These are phyloP conservation scores for Dicorynia guianensis DNA, from an alignment of 306 rosid species.

Conservation along the genomic window DNA sequence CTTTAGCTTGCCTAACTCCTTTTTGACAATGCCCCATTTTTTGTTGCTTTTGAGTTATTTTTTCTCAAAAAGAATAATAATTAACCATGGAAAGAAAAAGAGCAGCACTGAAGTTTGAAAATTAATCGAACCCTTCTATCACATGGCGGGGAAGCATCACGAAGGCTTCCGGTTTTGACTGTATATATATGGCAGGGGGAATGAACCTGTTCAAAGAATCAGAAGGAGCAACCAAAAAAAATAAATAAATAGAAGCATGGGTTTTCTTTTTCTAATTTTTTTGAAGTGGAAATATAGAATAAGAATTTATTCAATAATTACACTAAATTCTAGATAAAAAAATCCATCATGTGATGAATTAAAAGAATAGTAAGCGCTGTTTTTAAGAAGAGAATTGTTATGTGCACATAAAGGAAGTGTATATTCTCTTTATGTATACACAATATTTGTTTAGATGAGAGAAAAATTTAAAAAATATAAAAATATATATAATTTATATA, in stretches of 20 bases:
- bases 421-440: no score
- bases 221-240: neutral
- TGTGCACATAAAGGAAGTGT: no score
- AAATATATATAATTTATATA: no score
- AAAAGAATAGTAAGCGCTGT: neutral
- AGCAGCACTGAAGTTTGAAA: slow-evolving; percentile 21
- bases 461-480: no score
- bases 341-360: slow-evolving; percentile 16
- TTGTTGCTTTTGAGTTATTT: neutral
- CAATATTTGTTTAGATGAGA: no score
- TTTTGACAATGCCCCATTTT: slow-evolving; percentile 26
- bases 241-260: neutral
- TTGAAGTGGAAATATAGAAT: no score
- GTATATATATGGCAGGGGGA: neutral
- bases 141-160: slow-evolving; percentile 45
- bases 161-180: slow-evolving; percentile 48
- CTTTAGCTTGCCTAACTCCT: slow-evolving; percentile 48
- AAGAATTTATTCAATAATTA: no score
- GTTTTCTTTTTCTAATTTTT: no score
- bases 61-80: neutral
- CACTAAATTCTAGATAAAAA: neutral
- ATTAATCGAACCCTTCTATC: slow-evolving; percentile 28
- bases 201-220: slow-evolving; percentile 11
- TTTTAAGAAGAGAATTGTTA: no score
- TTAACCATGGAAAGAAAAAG: neutral